A percentile compares a stretch with the other conserved stretches of the same genome.
Evolutionary conservation across 768 basidiomycete genomes (phyloP).

Genomic region (Lentinula detonsa): DNA sequence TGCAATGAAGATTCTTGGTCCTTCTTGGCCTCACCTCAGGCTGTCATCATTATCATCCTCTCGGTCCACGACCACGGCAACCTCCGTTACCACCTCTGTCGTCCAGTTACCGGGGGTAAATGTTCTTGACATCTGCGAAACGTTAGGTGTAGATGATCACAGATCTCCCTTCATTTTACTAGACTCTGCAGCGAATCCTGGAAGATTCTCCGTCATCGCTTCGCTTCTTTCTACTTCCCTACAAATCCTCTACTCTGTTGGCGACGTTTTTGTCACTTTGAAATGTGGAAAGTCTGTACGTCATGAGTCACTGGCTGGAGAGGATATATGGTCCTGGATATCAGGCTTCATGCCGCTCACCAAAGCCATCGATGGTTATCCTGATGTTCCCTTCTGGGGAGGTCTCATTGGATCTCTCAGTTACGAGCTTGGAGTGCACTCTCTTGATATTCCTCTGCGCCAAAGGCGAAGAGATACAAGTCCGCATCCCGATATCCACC

Average conservation of each 20-base stretch:
- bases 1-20: conserved; percentile 33
- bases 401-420: conserved; percentile 74
- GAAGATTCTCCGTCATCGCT: conserved; percentile 68
- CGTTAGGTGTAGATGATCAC: conserved; percentile 54
- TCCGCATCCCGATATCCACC: conserved; percentile 64
- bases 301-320: conserved; percentile 37
- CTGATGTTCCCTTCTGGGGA: conserved; percentile 75
- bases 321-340: conserved; percentile 72
- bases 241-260: conserved; percentile 52
- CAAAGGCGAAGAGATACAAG: conserved; percentile 15
- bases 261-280: conserved; percentile 43
- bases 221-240: conserved; percentile 47
- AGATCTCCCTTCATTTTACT: conserved; percentile 60
- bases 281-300: conserved; percentile 26
- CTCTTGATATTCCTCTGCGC: conserved; percentile 40
- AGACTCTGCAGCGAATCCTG: conserved; percentile 73
- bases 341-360: conserved; percentile 57
- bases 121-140: conserved; percentile 48
- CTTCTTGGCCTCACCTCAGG: conserved; percentile 48
- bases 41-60: conserved; percentile 18
- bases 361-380: conserved; percentile 38
- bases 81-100: background rate
- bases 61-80: conserved; percentile 15
- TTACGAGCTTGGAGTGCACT: conserved; percentile 70
- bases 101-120: conserved; percentile 23